phyloP scores from a whole-genome alignment of 495 filamentous ascomycete species.

The Aspergillus baeticus region DNA sequence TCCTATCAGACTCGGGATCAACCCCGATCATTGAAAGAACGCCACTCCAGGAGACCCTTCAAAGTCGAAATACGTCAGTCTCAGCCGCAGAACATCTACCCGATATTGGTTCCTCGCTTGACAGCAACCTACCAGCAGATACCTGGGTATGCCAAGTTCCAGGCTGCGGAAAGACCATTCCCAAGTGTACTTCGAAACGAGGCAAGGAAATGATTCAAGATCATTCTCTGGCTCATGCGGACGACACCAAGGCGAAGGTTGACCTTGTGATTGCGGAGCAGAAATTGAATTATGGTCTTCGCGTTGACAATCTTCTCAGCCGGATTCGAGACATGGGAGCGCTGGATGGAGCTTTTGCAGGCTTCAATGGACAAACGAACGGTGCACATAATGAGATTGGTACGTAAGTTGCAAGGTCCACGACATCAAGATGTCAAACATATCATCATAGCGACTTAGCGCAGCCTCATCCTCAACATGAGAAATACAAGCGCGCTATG shows the following conservation, averaged over 20 bases:
- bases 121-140: constrained; percentile 52
- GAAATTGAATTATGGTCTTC: constrained; percentile 37
- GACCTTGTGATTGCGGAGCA: constrained; percentile 53
- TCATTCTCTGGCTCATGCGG: constrained; percentile 68
- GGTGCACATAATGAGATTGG: constrained; percentile 9
- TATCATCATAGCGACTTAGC: background rate
- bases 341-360: constrained; percentile 9
- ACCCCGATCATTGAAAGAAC: constrained; percentile 35
- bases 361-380: constrained; percentile 10
- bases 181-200: constrained; percentile 53
- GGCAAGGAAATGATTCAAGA: constrained; percentile 59
- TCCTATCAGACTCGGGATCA: constrained; percentile 30
- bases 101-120: constrained; percentile 37
- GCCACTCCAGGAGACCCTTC: constrained; percentile 34
- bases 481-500: background rate
- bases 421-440: too few relatives aligned
- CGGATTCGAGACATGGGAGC: constrained; percentile 31
- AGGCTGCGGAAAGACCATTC: constrained; percentile 63
- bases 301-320: constrained; percentile 39
- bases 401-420: background rate
- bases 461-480: background rate
- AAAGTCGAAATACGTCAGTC: constrained; percentile 27
- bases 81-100: constrained; percentile 25
- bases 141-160: constrained; percentile 70
- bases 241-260: constrained; percentile 56